phyloP scores from a whole-genome alignment of 2,329 filamentous ascomycete genomes.

The Rhytidhysteron rufulum region DNA sequence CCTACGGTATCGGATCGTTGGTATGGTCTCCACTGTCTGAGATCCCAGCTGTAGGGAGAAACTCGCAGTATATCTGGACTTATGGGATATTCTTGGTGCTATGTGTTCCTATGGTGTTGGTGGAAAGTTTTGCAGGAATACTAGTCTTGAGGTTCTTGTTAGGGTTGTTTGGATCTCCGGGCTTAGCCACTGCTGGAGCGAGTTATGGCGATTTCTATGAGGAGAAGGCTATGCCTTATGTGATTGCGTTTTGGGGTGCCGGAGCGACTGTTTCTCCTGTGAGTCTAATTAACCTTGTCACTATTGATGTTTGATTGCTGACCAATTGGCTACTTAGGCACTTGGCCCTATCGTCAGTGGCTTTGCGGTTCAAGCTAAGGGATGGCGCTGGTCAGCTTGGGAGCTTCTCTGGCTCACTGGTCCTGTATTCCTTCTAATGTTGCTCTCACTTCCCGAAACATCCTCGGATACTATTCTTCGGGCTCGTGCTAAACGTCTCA shows the following conservation, averaged over 20 bases:
- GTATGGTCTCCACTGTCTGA: constrained; percentile 47
- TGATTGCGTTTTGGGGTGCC: constrained; percentile 29
- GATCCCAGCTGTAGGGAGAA: constrained; percentile 61
- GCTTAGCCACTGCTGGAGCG: constrained; percentile 22
- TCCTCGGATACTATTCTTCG: constrained; percentile 19
- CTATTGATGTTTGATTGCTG: too few species aligned
- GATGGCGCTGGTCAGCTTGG: constrained; percentile 23
- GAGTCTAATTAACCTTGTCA: background rate
- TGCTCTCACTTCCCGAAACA: constrained; percentile 22
- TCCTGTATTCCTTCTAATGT: constrained; percentile 16
- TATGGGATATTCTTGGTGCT: constrained; percentile 64
- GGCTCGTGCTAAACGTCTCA: constrained; percentile 18
- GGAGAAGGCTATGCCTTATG: constrained; percentile 30
- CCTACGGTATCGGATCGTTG: constrained; percentile 56
- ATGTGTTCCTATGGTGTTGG: constrained; percentile 59
- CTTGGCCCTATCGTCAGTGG: constrained; percentile 22
- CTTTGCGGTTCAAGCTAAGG: constrained; percentile 15
- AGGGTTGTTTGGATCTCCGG: constrained; percentile 22
- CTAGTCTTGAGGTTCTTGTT: constrained; percentile 44
- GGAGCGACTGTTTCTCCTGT: constrained; percentile 23
- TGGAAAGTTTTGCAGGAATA: constrained; percentile 56
- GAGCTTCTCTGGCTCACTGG: constrained; percentile 22
- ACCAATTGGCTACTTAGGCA: constrained; percentile 2
- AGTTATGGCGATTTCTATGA: constrained; percentile 25
- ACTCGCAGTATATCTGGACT: constrained; percentile 60